Evolutionary conservation across 768 basidiomycete species (phyloP), one percentile per base, ranked within the genome.

Genomic region (Leucocoprinus sp.): DNA sequence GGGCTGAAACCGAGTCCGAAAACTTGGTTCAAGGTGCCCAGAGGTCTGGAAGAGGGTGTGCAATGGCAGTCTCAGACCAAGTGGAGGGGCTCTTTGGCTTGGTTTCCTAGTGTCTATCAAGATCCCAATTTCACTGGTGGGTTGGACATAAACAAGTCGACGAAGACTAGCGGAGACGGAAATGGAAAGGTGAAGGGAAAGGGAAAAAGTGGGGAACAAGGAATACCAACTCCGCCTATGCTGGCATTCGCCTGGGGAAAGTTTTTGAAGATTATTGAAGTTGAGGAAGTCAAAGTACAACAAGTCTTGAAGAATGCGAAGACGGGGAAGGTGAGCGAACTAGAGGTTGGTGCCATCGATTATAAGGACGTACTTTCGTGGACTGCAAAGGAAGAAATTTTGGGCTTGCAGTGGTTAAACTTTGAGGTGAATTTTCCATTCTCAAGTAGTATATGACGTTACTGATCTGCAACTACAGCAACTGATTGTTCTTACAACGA

Each of bases 1-100:
- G 93, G 93, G 4, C 60, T 99, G 50, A 93, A 90, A 55, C 96
- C 96, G 2, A 75, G 79, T 0, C 89, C 96, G 6, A 81, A 86
- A 57, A 99, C 93, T 0, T 97, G 93, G 92, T 84, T 86, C 57
- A 82, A 88, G 57, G 75, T 70, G 43, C 67, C 79, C 49, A 79
- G 86, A 8, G 69, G 71, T 9, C 55, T 66, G 7, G 67, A 71
- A 19, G 75, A 75, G 44, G 69, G 68, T 7, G 64, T 63, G 2
- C 53, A 57, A n/a, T 59, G 62, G 47, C 68, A 65, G 52, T 63
- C 67, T 12, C 66, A 56, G 42, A 76, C 70, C 14, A 68, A 67
- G 55, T 68, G 74, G 62, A 75, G 71, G 48, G 91, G 89, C 0
- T 64, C 76, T 8, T 55, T 93, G 40, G 81, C 84, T 0, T 95